Percentiles rank a stretch among this genome's conserved stretches.
Conservation (phyloP, 495 filamentous ascomycete species). For the Clavariopsis aquatica region DNA sequence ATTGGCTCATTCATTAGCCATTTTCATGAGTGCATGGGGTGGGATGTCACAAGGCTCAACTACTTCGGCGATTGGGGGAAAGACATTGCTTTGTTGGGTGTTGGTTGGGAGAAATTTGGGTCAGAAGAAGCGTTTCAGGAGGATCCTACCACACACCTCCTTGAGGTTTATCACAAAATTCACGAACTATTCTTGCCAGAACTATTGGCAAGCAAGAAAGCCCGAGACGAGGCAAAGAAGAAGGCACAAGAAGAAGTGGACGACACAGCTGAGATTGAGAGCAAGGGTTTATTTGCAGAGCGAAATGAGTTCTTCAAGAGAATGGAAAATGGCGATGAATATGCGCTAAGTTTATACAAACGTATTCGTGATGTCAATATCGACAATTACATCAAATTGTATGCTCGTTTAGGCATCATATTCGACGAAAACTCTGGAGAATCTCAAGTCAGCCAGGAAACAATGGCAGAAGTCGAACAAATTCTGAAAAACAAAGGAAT, state of each 20-base stretch:
- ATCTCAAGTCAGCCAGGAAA: constrained; percentile 49
- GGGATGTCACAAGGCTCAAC: constrained; percentile 59
- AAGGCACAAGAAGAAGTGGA: background rate
- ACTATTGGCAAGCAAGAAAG: constrained; percentile 18
- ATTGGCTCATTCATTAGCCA: constrained; percentile 67
- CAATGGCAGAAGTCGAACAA: constrained; percentile 57
- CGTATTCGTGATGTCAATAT: constrained; percentile 25
- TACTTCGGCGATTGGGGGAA: constrained; percentile 72
- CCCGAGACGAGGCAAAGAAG: constrained; percentile 16
- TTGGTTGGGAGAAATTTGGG: constrained; percentile 62
- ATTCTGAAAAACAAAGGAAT: constrained; percentile 38
- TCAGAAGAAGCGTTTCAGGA: constrained; percentile 56
- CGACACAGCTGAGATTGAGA: constrained; percentile 18
- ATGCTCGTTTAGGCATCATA: constrained; percentile 19
- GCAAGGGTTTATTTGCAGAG: constrained; percentile 23
- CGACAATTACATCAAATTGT: constrained; percentile 21
- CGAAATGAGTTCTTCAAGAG: constrained; percentile 27
- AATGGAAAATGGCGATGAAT: constrained; percentile 26
- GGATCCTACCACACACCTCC: constrained; percentile 66
- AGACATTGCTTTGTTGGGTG: constrained; percentile 62
- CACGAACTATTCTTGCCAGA: constrained; percentile 22
- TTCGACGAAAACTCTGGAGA: constrained; percentile 35
- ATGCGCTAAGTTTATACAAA: constrained; percentile 23
- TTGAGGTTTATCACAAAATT: constrained; percentile 65
- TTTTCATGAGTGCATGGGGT: constrained; percentile 44